A percentile compares a stretch with the other conserved stretches of the same genome.
Evolutionary conservation across 139 green algal species (phyloP).

Genomic region (Micractinium conductrix): DNA sequence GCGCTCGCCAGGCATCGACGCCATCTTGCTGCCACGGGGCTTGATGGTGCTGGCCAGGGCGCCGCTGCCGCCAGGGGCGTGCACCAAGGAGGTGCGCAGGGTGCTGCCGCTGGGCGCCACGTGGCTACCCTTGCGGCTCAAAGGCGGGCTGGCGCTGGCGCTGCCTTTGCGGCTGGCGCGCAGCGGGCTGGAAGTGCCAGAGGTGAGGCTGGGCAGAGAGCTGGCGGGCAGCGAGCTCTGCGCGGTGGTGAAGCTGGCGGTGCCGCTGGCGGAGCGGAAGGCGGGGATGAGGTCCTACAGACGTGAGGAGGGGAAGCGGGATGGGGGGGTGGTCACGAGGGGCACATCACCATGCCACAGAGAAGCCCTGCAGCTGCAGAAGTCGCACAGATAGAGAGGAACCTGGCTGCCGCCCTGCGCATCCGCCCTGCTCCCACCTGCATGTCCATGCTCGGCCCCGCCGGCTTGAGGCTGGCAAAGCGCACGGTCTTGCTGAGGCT

Average conservation of each 20-base stretch:
- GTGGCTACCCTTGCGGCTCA: slow-evolving; percentile 4
- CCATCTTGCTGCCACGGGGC: not conserved
- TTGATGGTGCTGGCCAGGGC: not conserved
- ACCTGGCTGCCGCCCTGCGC: too few species aligned
- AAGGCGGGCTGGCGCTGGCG: not conserved
- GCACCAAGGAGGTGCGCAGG: not conserved
- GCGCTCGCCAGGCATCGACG: slow-evolving; percentile 5
- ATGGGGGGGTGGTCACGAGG: not conserved
- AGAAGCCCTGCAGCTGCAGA: not conserved
- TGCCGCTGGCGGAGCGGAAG: not conserved
- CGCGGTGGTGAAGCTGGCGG: not conserved
- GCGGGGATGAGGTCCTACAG: slow-evolving; percentile 5
- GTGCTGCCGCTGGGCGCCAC: not conserved
- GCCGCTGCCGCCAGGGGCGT: not conserved
- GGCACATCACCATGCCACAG: not conserved
- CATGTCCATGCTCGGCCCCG: not conserved
- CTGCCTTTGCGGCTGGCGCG: slow-evolving; percentile 1
- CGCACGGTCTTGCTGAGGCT: slow-evolving; percentile 16
- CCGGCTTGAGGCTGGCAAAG: not conserved
- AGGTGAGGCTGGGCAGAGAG: slow-evolving; percentile 25
- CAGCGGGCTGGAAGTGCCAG: not conserved
- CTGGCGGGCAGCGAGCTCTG: slow-evolving; percentile 17
- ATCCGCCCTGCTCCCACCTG: not conserved
- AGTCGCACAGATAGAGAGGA: too few species aligned
- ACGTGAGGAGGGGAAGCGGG: not conserved